Base-by-base conservation (phyloP, 768 basidiomycete species). In the Collybia sp. region DNA sequence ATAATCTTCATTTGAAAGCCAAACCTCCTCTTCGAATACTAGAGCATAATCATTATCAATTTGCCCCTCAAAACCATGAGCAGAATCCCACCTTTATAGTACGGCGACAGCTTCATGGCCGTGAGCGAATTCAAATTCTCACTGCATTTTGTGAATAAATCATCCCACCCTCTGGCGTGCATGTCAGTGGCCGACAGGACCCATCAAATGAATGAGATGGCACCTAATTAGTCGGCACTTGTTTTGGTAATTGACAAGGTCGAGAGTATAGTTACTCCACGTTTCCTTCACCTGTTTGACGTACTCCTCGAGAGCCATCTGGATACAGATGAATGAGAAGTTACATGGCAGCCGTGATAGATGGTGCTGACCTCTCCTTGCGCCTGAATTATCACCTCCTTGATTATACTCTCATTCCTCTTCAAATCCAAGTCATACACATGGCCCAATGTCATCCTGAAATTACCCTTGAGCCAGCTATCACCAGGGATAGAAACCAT, bases 71-170 rank as follows among this genome's bases (percentile, higher is more conserved):
- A 5, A 4, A 25, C 12, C 20, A 9, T 16, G 35, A 15, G 30
- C 13, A 48, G 45, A 30, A 3, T 46, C 71, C 40, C 18, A 88
- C 91, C 93, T 77, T 96, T 94, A 67, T 97, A 98, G 60, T 98
- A 97, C 0, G 96, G 96, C 6, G 96, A 99, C 20, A 96, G 66
- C 61, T 94, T 95, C 96, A 99, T 99, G 1, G 96, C 94, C 2
- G 83, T 82, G 34, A 99, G 75, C 1, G 95, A 97, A 60, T 96
- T 98, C 57, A 98, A 61, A 59, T 99, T 96, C 66, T 99, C 96
- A 54, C 91, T 84, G 62, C 96, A 98, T 66, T 96, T 97, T 66
- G 80, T 92, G 71, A 97, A 95, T 19, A 96, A 72, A 43, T 97
- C 94, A 60, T 97, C 94, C 93, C 93, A 97, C 15, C 92, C 93